These are phyloP conservation scores for Dendryphion nanum DNA, from an alignment of 2,329 filamentous ascomycete genomes.

Conservation along the genomic window DNA sequence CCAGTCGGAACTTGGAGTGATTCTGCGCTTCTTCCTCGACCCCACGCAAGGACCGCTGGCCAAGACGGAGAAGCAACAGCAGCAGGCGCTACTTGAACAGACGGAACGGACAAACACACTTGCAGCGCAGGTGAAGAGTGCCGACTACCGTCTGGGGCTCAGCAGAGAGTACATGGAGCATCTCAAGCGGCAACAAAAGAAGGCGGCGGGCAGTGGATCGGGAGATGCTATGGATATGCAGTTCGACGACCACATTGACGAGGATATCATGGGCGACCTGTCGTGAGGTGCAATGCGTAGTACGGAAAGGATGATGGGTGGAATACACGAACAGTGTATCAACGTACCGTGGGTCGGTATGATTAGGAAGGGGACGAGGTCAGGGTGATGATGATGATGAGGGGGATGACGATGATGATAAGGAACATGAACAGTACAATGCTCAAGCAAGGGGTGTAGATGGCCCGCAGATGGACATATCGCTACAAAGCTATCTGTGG, in stretches of 20 bases:
- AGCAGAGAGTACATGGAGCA: constrained; percentile 59
- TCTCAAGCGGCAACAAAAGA: constrained; percentile 48
- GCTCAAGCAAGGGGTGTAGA: no score
- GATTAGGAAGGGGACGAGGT: not conserved
- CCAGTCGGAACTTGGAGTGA: constrained; percentile 40
- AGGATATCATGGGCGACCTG: constrained; percentile 41
- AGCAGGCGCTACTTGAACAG: constrained; percentile 49
- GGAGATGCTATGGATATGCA: constrained; percentile 38
- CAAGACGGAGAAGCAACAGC: constrained; percentile 41
- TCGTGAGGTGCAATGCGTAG: constrained; percentile 17
- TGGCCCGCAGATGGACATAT: no score
- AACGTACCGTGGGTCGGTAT: not conserved
- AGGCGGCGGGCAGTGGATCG: constrained; percentile 24
- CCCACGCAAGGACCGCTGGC: constrained; percentile 36
- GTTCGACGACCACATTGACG: constrained; percentile 36
- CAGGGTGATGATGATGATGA: not conserved
- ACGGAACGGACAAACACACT: constrained; percentile 52
- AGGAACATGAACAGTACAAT: not conserved
- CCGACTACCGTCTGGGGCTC: constrained; percentile 56
- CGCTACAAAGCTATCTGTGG: no score
- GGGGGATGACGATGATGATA: not conserved
- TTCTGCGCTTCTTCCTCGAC: constrained; percentile 54
- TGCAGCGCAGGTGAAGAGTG: constrained; percentile 52
- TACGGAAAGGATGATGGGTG: not conserved
- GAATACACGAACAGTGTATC: not conserved